A percentile compares a stretch with the other conserved stretches of the same genome.
These are phyloP conservation scores for Emmonsia crescens DNA, from an alignment of 2,329 filamentous ascomycete species.

Conservation along the genomic window DNA sequence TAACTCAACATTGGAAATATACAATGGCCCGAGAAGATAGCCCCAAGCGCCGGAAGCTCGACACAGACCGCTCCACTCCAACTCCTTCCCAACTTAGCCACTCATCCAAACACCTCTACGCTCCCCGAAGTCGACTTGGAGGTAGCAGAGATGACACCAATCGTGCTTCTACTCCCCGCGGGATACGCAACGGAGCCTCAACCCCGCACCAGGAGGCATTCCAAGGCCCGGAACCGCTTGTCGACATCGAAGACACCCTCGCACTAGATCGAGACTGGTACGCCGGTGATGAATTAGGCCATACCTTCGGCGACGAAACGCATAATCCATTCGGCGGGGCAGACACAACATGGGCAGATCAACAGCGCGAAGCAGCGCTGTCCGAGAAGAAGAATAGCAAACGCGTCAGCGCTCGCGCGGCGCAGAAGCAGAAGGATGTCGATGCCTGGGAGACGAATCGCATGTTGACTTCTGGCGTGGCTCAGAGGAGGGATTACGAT, in stretches of 20 bases:
- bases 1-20: background rate
- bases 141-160: slow-evolving; percentile 7
- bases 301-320: slow-evolving; percentile 81
- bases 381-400: slow-evolving; percentile 69
- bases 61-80: slow-evolving; percentile 50
- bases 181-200: slow-evolving; percentile 17
- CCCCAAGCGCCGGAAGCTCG: slow-evolving; percentile 57
- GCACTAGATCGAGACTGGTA: slow-evolving; percentile 91
- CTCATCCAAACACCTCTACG: slow-evolving; percentile 30
- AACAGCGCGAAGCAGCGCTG: slow-evolving; percentile 61
- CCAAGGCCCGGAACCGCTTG: slow-evolving; percentile 51
- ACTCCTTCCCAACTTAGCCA: slow-evolving; percentile 37
- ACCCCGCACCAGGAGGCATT: slow-evolving; percentile 44
- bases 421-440: slow-evolving; percentile 85
- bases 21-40: slow-evolving; percentile 37
- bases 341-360: slow-evolving; percentile 61
- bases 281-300: slow-evolving; percentile 70
- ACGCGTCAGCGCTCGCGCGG: slow-evolving; percentile 59
- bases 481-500: slow-evolving; percentile 72
- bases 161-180: slow-evolving; percentile 26
- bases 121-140: slow-evolving; percentile 19
- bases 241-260: slow-evolving; percentile 57
- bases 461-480: slow-evolving; percentile 93
- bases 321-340: slow-evolving; percentile 82
- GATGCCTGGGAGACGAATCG: slow-evolving; percentile 98